A percentile compares a stretch with the other conserved stretches of the same genome.
These are phyloP conservation scores for Trichoderma sp. DNA, from an alignment of 2,329 filamentous ascomycete species.

Conservation along the genomic window DNA sequence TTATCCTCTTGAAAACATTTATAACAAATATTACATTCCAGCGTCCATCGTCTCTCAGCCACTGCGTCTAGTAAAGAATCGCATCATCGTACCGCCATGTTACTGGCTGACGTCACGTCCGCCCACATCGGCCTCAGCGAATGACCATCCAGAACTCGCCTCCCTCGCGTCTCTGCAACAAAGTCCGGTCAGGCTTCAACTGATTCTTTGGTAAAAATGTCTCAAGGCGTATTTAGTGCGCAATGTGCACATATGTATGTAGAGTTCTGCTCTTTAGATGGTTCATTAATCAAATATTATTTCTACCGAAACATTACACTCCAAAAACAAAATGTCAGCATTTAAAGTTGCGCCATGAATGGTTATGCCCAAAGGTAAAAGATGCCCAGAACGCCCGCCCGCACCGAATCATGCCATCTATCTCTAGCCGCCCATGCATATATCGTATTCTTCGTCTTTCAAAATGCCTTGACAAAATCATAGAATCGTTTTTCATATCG, in stretches of 20 bases:
- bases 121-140: neutral
- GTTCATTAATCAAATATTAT: conserved; percentile 8
- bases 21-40: neutral
- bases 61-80: conserved; percentile 5
- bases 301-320: neutral
- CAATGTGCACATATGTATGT: neutral
- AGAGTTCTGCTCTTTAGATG: neutral
- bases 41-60: neutral
- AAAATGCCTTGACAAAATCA: conserved; percentile 1
- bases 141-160: neutral
- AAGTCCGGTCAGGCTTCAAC: conserved; percentile 1
- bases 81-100: neutral
- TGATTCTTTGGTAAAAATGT: neutral
- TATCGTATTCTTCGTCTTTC: neutral
- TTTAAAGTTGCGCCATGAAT: neutral
- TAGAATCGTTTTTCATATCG: conserved; percentile 7
- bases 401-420: conserved; percentile 8
- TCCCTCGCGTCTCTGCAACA: conserved; percentile 5
- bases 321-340: neutral
- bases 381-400: conserved; percentile 16
- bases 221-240: neutral
- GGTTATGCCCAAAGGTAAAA: neutral
- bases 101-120: conserved; percentile 11
- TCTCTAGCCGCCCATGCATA: conserved; percentile 10
- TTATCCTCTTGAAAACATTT: neutral